Conservation (phyloP, 176 grass and related monocot species). For the Triticum urartu region DNA sequence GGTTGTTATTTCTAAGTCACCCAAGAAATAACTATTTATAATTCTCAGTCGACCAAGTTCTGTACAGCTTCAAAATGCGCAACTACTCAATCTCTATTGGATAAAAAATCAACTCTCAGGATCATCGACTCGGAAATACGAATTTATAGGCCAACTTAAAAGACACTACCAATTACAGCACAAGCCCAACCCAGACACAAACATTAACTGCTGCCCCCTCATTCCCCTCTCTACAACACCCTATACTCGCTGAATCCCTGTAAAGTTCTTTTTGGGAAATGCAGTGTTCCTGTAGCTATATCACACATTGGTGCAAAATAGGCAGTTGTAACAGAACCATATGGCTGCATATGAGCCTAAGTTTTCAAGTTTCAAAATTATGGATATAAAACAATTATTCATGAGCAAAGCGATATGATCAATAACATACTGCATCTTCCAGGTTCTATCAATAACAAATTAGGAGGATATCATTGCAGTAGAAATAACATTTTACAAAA, state of each 20-base stretch:
- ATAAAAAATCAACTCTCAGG: not conserved
- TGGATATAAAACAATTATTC: conserved; percentile 17
- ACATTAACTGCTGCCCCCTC: not conserved
- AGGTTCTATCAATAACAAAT: not conserved
- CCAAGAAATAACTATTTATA: not conserved
- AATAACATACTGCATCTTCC: not conserved
- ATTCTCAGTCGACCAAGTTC: not conserved
- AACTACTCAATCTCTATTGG: not conserved
- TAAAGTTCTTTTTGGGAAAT: not conserved
- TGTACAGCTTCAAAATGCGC: not conserved
- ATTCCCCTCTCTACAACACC: not conserved
- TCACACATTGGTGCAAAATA: not conserved
- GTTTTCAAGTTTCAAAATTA: not conserved
- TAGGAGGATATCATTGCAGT: conserved; percentile 12
- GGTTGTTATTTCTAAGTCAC: not conserved
- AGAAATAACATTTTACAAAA: conserved; percentile 10
- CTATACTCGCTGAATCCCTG: not conserved
- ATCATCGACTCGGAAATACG: not conserved
- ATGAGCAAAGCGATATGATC: not conserved
- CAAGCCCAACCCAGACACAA: not conserved
- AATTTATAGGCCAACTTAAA: not conserved
- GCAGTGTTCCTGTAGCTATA: not conserved
- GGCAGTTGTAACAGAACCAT: not conserved
- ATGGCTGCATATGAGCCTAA: not conserved
- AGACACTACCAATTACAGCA: not conserved